Evolutionary conservation across 805 yeast species (phyloP), one percentile per base, ranked within the genome.

Genomic region (Yamadazyma nakazawae): DNA sequence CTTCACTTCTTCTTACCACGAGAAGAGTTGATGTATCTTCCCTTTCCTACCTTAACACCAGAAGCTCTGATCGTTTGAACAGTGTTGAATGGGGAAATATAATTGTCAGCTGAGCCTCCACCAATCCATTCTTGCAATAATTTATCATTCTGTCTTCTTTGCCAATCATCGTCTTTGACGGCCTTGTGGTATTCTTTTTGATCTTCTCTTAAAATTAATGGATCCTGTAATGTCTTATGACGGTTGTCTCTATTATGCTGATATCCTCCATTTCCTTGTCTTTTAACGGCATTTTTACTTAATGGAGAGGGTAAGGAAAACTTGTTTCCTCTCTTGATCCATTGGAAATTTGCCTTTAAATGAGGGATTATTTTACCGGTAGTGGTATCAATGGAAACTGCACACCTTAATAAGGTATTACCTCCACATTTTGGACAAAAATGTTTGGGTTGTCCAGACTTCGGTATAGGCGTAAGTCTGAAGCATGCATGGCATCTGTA

Each of bases 391-490:
- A 94, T 81, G 13, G 96, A 82, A 1, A 94, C 97, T 0, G 96
- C 89, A 67, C 96, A 90, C 66, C 98, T 78, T 55, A 91, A 63
- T 49, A 94, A 68, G 0, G 99, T 92, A 49, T 84, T 81, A 43
- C 97, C 97, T 50, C 99, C 99, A 75, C 99, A 94, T 44, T 82
- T 78, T 13, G 97, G 87, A 65, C 99, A 94, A 72, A 94, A 94
- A 66, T 90, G 97, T 57, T 80, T 80, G 39, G 91, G 81, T 36
- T 75, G 78, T 2, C 91, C 91, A 52, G 80, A 77, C 57, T 83
- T 85, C 24, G 92, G 88, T 46, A 88, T 75, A 7, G 96, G 91
- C 12, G 84, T 70, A 62, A 94, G 73, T 48, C 79, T 74, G 79
- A 94, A 94, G 70, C 99, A 94, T 0, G 97, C 99, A 65, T 94